Conservation (phyloP, 805 yeast genomes). For the Hemisphaericaspora nanyangensis region DNA sequence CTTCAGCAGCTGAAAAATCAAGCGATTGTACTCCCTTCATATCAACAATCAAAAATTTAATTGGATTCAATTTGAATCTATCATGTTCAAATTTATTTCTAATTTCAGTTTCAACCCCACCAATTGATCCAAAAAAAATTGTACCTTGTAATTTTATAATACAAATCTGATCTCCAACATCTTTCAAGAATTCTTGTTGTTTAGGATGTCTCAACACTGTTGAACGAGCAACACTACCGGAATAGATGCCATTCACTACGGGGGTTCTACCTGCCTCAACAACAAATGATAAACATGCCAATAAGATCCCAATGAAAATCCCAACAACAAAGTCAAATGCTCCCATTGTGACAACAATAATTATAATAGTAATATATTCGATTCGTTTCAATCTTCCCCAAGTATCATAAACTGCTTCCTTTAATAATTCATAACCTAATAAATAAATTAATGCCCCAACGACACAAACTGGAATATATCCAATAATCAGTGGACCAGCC, state of each 20-base stretch:
- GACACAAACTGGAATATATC: slow-evolving; percentile 91
- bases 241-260: slow-evolving; percentile 74
- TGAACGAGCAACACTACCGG: slow-evolving; percentile 86
- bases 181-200: slow-evolving; percentile 77
- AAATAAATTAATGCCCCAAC: slow-evolving; percentile 90
- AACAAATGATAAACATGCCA: slow-evolving; percentile 95
- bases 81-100: slow-evolving; percentile 60
- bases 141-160: slow-evolving; percentile 85
- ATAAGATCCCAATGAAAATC: slow-evolving; percentile 79
- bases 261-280: slow-evolving; percentile 84
- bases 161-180: slow-evolving; percentile 88
- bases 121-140: slow-evolving; percentile 92
- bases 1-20: slow-evolving; percentile 96
- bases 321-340: slow-evolving; percentile 93
- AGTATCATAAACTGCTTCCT: slow-evolving; percentile 85
- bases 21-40: slow-evolving; percentile 76
- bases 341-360: slow-evolving; percentile 94
- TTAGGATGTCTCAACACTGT: slow-evolving; percentile 89
- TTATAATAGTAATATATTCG: slow-evolving; percentile 80
- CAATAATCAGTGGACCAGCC: slow-evolving; percentile 89
- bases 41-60: slow-evolving; percentile 79
- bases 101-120: slow-evolving; percentile 78
- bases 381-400: slow-evolving; percentile 67
- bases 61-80: slow-evolving; percentile 50
- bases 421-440: slow-evolving; percentile 83